phyloP scores from a whole-genome alignment of 2,329 filamentous ascomycete species.

The Blastomyces silverae region DNA sequence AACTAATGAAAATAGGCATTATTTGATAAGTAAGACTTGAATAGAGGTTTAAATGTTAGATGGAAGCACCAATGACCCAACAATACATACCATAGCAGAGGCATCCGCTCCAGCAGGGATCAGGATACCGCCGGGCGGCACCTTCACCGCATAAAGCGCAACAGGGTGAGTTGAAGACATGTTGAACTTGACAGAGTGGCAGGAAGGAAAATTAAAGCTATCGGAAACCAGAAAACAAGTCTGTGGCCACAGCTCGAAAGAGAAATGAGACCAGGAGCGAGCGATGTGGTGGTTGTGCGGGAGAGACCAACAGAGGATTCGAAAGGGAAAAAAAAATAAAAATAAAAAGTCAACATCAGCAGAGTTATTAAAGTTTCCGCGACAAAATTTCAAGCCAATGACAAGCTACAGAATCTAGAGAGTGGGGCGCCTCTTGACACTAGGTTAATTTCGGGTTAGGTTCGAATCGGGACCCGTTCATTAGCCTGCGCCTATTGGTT shows the following conservation, averaged over 20 bases:
- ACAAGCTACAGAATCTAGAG: neutral
- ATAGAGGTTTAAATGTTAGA: neutral
- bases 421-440: neutral
- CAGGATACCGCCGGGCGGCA: slow-evolving; percentile 76
- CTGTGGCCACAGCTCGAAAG: slow-evolving; percentile 5
- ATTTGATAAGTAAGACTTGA: slow-evolving; percentile 14
- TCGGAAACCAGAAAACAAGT: neutral
- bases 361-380: slow-evolving; percentile 20
- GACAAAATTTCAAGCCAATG: neutral
- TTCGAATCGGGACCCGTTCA: neutral
- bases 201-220: slow-evolving; percentile 1
- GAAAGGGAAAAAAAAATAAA: slow-evolving; percentile 16
- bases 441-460: slow-evolving; percentile 3
- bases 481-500: slow-evolving; percentile 10
- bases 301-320: slow-evolving; percentile 17
- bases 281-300: slow-evolving; percentile 8
- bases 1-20: slow-evolving; percentile 52
- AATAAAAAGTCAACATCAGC: slow-evolving; percentile 19
- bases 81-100: slow-evolving; percentile 68
- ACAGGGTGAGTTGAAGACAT: slow-evolving; percentile 54
- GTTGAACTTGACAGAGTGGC: slow-evolving; percentile 21
- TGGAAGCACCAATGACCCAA: slow-evolving; percentile 7
- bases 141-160: slow-evolving; percentile 85
- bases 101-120: slow-evolving; percentile 72
- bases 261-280: slow-evolving; percentile 15